phyloP scores from a whole-genome alignment of 345 rosid species.

The Dovyalis caffra region DNA sequence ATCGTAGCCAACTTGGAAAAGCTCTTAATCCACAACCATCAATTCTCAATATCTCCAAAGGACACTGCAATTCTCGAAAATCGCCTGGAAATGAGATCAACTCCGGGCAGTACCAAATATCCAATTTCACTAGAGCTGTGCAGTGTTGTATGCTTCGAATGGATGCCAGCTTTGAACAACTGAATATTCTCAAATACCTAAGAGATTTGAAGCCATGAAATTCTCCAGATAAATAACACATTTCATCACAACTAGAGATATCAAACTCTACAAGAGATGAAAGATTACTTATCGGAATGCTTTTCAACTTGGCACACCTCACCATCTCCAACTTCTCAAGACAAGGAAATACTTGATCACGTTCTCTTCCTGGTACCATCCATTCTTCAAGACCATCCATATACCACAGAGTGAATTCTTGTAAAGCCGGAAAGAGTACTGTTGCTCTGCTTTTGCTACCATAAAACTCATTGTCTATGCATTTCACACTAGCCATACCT shows the following conservation, averaged over 20 bases:
- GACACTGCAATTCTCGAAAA: no score
- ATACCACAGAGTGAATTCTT: neutral
- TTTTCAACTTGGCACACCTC: neutral
- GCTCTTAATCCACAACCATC: no score
- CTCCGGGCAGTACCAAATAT: no score
- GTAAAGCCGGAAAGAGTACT: conserved; percentile 10
- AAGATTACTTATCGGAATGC: conserved; percentile 1
- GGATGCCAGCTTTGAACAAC: neutral
- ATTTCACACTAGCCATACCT: neutral
- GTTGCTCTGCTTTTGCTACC: neutral
- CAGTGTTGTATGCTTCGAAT: neutral
- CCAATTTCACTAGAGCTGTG: no score
- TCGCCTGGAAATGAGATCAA: no score
- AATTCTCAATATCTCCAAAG: no score
- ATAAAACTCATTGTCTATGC: conserved; percentile 5
- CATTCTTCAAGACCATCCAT: conserved; percentile 15
- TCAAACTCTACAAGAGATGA: neutral
- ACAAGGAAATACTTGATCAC: conserved; percentile 11
- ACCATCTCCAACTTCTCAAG: conserved; percentile 3
- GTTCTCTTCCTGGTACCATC: neutral
- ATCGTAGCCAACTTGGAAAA: no score
- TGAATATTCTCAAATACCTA: neutral
- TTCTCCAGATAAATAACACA: neutral
- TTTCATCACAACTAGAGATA: neutral
- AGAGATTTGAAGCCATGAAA: conserved; percentile 5